Percentiles rank a stretch among this genome's conserved stretches.
Conservation (phyloP, 805 yeast species). For the Candida germanica region DNA sequence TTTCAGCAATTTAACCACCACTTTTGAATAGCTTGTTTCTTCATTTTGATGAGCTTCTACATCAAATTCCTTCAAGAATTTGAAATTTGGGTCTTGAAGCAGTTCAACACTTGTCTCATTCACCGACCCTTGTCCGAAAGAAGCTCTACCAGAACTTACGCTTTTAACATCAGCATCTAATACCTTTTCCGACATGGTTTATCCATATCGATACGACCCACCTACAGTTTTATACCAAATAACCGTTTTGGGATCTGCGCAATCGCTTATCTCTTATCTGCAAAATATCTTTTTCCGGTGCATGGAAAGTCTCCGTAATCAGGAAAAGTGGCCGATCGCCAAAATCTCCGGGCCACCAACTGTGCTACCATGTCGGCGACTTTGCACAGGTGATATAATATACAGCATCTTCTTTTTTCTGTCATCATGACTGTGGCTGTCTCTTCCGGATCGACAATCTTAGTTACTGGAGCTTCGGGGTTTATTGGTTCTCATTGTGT, state of each 20-base stretch:
- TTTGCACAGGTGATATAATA: too few relatives aligned
- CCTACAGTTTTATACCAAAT: too few relatives aligned
- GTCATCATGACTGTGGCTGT: slow-evolving; percentile 2
- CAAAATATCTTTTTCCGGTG: too few relatives aligned
- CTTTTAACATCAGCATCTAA: slow-evolving; percentile 5
- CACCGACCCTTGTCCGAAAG: neutral
- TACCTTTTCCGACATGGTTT: too few relatives aligned
- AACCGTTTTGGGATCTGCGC: too few relatives aligned
- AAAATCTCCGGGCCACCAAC: too few relatives aligned
- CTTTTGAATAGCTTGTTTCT: slow-evolving; percentile 10
- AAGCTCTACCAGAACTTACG: slow-evolving; percentile 2
- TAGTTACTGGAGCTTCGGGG: slow-evolving; percentile 53
- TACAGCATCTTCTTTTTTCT: too few relatives aligned
- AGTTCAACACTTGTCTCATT: neutral
- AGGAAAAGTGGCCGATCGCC: too few relatives aligned
- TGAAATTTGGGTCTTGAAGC: slow-evolving; percentile 13
- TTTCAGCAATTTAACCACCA: slow-evolving; percentile 14
- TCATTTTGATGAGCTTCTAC: slow-evolving; percentile 16
- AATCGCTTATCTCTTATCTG: too few relatives aligned
- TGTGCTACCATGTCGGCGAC: too few relatives aligned
- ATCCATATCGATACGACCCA: too few relatives aligned
- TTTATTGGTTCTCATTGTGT: slow-evolving; percentile 50
- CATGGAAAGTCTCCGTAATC: too few relatives aligned
- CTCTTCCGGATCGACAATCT: slow-evolving; percentile 18
- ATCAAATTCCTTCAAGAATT: slow-evolving; percentile 15